Evolutionary conservation across 2,329 filamentous ascomycete species (phyloP).

Genomic region (Talaromyces verruculosus): DNA sequence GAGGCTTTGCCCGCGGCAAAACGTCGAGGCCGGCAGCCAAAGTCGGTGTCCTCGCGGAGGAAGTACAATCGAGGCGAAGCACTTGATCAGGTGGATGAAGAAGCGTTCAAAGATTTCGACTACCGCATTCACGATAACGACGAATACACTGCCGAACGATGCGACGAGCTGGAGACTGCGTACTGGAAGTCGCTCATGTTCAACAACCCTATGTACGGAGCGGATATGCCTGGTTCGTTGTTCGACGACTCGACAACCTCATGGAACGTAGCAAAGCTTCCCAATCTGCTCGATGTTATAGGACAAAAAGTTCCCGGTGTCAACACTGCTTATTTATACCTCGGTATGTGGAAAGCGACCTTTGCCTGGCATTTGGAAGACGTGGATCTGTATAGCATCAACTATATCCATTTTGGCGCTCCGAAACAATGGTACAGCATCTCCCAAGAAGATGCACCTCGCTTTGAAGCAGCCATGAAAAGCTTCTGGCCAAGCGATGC

Average conservation of each 20-base stretch:
- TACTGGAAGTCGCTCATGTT: constrained; percentile 99
- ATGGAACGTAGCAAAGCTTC: constrained; percentile 95
- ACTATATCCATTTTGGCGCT: constrained; percentile 97
- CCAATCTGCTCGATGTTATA: constrained; percentile 88
- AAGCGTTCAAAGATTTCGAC: constrained; percentile 85
- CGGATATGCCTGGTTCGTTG: constrained; percentile 91
- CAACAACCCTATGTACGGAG: constrained; percentile 90
- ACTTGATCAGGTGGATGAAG: constrained; percentile 79
- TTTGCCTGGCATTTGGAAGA: constrained; percentile 99
- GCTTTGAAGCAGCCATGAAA: constrained; percentile 94
- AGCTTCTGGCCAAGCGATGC: constrained; percentile 92
- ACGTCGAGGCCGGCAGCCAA: constrained; percentile 58
- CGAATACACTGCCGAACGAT: constrained; percentile 86
- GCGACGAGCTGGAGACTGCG: constrained; percentile 86
- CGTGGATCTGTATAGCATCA: constrained; percentile 98
- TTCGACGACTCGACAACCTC: constrained; percentile 80
- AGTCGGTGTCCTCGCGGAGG: constrained; percentile 79
- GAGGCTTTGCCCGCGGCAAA: constrained; percentile 45
- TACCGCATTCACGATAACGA: constrained; percentile 81
- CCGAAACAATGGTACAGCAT: constrained; percentile 99
- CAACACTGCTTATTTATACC: constrained; percentile 94
- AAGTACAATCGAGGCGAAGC: constrained; percentile 81
- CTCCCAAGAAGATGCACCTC: constrained; percentile 87
- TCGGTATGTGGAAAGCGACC: constrained; percentile 99
- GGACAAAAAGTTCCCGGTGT: constrained; percentile 96